phyloP scores from a whole-genome alignment of 108 stramenopile genomes.

The Skeletonema marinoi region DNA sequence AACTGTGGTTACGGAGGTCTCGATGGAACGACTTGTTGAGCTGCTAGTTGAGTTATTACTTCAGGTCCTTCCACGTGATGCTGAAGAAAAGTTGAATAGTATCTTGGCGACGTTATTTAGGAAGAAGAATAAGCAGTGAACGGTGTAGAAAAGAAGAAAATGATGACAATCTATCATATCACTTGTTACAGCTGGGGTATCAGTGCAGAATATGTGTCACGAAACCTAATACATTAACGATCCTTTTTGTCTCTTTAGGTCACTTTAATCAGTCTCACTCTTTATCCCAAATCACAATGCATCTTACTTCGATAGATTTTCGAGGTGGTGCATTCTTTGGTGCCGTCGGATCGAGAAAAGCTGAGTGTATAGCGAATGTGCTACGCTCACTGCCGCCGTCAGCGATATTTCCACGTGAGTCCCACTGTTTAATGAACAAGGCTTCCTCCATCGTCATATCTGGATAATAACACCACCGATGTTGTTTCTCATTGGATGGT shows the following conservation, averaged over 20 bases:
- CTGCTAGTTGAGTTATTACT: background rate
- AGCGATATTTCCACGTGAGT: constrained; percentile 47
- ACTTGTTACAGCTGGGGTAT: no score
- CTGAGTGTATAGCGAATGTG: constrained; percentile 50
- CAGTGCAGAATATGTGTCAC: no score
- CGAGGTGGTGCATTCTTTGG: constrained; percentile 20
- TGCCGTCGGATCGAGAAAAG: constrained; percentile 46
- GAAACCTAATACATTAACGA: no score
- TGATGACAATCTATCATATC: no score
- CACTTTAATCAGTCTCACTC: background rate
- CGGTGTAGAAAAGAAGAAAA: background rate
- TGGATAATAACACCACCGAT: constrained; percentile 62
- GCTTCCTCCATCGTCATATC: constrained; percentile 59
- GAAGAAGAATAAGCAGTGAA: background rate
- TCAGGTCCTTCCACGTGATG: background rate
- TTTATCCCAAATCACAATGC: constrained; percentile 49
- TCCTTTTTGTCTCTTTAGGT: background rate
- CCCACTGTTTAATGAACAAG: constrained; percentile 57
- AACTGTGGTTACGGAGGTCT: background rate
- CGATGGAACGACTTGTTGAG: background rate
- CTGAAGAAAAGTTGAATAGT: background rate
- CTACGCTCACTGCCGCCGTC: constrained; percentile 19
- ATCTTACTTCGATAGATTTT: constrained; percentile 63
- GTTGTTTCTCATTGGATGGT: constrained; percentile 7
- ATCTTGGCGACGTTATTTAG: background rate